phyloP scores from a whole-genome alignment of 306 rosid species.

The Morella rubra region DNA sequence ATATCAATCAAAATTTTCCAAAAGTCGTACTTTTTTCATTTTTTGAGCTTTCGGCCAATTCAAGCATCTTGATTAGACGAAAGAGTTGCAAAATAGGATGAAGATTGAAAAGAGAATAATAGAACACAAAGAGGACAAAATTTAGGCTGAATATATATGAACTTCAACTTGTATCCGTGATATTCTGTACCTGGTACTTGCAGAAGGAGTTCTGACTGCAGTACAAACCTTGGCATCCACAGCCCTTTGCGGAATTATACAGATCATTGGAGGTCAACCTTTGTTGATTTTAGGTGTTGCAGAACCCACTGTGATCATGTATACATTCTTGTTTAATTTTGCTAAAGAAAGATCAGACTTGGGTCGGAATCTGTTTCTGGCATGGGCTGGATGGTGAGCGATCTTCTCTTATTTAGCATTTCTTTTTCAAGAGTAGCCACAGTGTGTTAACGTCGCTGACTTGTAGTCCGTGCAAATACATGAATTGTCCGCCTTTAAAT shows the following conservation, averaged over 20 bases:
- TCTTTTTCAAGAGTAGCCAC: constrained; percentile 1
- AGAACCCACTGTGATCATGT: constrained; percentile 98
- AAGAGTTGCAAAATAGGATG: neutral
- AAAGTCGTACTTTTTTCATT: constrained; percentile 1
- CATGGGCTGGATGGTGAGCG: constrained; percentile 86
- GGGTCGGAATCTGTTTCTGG: constrained; percentile 74
- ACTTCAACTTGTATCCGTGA: neutral
- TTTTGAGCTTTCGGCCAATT: neutral
- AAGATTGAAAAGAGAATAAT: neutral
- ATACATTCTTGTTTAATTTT: constrained; percentile 87
- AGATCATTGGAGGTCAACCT: constrained; percentile 91
- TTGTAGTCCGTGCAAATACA: neutral
- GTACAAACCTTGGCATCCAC: constrained; percentile 93
- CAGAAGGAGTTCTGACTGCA: constrained; percentile 88
- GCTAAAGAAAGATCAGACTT: constrained; percentile 78
- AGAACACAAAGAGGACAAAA: neutral
- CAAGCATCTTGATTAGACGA: neutral
- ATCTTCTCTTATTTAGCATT: neutral
- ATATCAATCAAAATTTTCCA: neutral
- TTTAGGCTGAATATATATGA: neutral
- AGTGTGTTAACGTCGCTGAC: neutral
- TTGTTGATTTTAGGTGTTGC: constrained; percentile 90
- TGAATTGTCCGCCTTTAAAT: constrained; percentile 5
- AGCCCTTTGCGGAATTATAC: constrained; percentile 82
- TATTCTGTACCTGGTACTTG: constrained; percentile 8